These are phyloP conservation scores for Kalaharituber pfeilii DNA, from an alignment of 2,329 filamentous ascomycete genomes.

Conservation along the genomic window DNA sequence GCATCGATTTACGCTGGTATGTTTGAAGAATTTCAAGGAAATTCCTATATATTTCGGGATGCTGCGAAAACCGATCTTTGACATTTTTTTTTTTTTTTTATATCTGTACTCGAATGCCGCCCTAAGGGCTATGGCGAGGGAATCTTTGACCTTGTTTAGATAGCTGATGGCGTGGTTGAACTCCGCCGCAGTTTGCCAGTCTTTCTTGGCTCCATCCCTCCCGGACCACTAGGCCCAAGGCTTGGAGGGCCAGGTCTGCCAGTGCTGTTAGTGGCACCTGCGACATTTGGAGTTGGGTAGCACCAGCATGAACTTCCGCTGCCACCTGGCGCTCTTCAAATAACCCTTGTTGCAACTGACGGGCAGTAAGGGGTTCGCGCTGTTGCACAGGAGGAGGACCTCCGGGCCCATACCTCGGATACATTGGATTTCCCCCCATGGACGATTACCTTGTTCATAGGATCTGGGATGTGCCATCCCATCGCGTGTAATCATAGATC, in stretches of 20 bases:
- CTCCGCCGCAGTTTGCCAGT: constrained; percentile 81
- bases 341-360: constrained; percentile 14
- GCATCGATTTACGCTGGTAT: constrained; percentile 93
- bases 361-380: constrained; percentile 12
- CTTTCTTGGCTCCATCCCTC: constrained; percentile 28
- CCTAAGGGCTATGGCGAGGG: too few species aligned
- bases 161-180: constrained; percentile 99
- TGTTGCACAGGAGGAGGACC: constrained; percentile 34
- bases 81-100: neutral
- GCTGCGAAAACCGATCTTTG: constrained; percentile 89
- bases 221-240: constrained; percentile 33
- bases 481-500: constrained; percentile 23
- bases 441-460: constrained; percentile 27
- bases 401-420: constrained; percentile 32
- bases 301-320: constrained; percentile 13
- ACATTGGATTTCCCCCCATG: constrained; percentile 27
- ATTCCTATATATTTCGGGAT: constrained; percentile 97
- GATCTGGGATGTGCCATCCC: constrained; percentile 28
- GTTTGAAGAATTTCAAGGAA: constrained; percentile 97
- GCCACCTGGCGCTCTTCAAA: constrained; percentile 8
- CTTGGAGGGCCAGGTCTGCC: constrained; percentile 11
- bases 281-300: too few species aligned
- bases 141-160: constrained; percentile 97
- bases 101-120: too few species aligned
- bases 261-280: constrained; percentile 34